Conservation (phyloP, 202 grass and related monocot species). For the Panicum virgatum region DNA sequence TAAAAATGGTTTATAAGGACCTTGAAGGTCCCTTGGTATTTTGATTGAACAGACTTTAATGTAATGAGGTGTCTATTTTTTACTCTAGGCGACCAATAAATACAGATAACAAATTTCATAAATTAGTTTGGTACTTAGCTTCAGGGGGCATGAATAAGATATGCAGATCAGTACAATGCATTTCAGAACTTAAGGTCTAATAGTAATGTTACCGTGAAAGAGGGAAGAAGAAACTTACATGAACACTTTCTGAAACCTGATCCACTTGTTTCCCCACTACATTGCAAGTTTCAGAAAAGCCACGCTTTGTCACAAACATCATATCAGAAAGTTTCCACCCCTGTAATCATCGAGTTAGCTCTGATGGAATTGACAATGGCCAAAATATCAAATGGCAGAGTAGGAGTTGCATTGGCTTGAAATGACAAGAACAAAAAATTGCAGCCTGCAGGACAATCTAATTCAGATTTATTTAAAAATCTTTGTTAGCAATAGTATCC, state of each 20-base stretch:
- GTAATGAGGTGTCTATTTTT: background rate
- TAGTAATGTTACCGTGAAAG: background rate
- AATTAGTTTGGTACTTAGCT: background rate
- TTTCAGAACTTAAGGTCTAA: background rate
- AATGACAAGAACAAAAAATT: constrained; percentile 11
- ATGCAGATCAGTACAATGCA: background rate
- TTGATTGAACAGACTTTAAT: background rate
- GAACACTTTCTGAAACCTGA: constrained; percentile 76
- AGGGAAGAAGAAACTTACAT: constrained; percentile 57
- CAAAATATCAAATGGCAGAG: constrained; percentile 22
- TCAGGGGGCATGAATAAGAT: background rate
- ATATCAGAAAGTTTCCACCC: constrained; percentile 92
- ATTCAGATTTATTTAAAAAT: background rate
- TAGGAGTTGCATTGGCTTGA: background rate
- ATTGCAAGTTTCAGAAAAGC: constrained; percentile 73
- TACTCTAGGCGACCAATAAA: background rate
- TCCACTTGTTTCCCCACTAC: constrained; percentile 82
- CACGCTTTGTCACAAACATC: constrained; percentile 91
- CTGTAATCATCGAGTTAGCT: constrained; percentile 50
- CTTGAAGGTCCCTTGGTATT: background rate
- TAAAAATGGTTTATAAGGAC: background rate
- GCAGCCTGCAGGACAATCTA: background rate
- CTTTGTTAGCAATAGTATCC: background rate
- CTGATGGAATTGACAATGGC: constrained; percentile 25
- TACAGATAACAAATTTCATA: background rate